Evolutionary conservation across 148 eudicot genomes (phyloP).

Genomic region (Oxyria digyna): DNA sequence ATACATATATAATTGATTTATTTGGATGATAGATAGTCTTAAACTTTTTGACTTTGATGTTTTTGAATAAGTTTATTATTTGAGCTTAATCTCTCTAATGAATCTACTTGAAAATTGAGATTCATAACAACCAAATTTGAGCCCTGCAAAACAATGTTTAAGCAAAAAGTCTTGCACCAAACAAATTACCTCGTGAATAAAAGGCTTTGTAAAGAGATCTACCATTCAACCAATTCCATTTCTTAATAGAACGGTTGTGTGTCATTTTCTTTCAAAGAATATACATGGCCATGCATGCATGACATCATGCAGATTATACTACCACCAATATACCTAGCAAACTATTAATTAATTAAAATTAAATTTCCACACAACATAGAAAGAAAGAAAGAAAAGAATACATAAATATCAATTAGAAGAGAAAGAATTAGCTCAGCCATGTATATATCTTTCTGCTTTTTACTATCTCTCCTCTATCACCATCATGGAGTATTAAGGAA

Average conservation of each 20-base stretch:
- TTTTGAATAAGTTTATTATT: too few species aligned
- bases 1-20: too few species aligned
- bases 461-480: not conserved
- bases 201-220: not conserved
- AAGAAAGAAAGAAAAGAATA: too few species aligned
- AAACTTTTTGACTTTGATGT: too few species aligned
- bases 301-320: not conserved
- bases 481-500: conserved; percentile 5
- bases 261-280: not conserved
- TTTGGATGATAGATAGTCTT: too few species aligned
- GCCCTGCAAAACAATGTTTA: too few species aligned
- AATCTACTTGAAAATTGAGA: too few species aligned
- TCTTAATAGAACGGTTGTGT: not conserved
- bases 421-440: not conserved
- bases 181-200: too few species aligned
- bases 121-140: too few species aligned
- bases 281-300: not conserved
- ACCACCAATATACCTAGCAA: too few species aligned
- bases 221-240: not conserved
- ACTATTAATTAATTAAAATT: not conserved
- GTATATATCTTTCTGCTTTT: conserved; percentile 2
- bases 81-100: too few species aligned
- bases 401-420: not conserved
- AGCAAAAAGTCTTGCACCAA: too few species aligned
- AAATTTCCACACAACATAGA: not conserved